Evolutionary conservation across 169 alveolate species (phyloP).

Genomic region (Theileria orientalis): DNA sequence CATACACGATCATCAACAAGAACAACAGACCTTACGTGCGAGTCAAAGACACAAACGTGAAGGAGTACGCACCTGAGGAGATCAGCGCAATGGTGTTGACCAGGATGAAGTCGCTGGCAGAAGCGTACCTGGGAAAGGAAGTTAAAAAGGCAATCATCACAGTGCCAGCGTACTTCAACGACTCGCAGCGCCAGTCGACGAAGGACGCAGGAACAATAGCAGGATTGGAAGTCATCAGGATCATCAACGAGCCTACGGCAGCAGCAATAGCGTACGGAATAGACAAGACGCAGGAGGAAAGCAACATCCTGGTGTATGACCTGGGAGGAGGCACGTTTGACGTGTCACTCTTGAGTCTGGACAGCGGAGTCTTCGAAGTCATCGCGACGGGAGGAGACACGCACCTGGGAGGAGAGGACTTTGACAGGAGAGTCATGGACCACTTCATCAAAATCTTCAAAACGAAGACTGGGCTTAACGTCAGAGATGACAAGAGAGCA

Average conservation of each 20-base stretch:
- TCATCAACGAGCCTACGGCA: slow-evolving; percentile 99
- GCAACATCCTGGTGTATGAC: slow-evolving; percentile 96
- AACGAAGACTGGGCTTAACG: slow-evolving; percentile 89
- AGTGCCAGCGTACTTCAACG: slow-evolving; percentile 99
- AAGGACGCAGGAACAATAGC: slow-evolving; percentile 99
- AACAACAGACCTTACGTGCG: slow-evolving; percentile 92
- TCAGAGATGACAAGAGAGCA: slow-evolving; percentile 91
- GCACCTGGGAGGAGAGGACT: slow-evolving; percentile 99
- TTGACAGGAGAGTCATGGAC: slow-evolving; percentile 91
- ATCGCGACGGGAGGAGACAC: slow-evolving; percentile 98
- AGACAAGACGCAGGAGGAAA: slow-evolving; percentile 93
- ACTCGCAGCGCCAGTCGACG: slow-evolving; percentile 99
- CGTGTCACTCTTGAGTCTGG: slow-evolving; percentile 96
- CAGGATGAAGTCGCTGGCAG: slow-evolving; percentile 97
- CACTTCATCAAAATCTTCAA: slow-evolving; percentile 92
- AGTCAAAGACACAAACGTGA: slow-evolving; percentile 86
- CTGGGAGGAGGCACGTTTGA: slow-evolving; percentile 99
- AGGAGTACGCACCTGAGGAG: slow-evolving; percentile 97
- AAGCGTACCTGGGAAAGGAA: slow-evolving; percentile 92
- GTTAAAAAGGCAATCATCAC: slow-evolving; percentile 94
- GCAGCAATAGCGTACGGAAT: slow-evolving; percentile 99
- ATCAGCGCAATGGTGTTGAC: slow-evolving; percentile 96
- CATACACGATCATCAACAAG: slow-evolving; percentile 92
- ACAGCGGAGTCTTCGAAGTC: slow-evolving; percentile 97
- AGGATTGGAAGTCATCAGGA: slow-evolving; percentile 97